phyloP scores from a whole-genome alignment of 257 asterid genomes.

The Lycium barbarum region DNA sequence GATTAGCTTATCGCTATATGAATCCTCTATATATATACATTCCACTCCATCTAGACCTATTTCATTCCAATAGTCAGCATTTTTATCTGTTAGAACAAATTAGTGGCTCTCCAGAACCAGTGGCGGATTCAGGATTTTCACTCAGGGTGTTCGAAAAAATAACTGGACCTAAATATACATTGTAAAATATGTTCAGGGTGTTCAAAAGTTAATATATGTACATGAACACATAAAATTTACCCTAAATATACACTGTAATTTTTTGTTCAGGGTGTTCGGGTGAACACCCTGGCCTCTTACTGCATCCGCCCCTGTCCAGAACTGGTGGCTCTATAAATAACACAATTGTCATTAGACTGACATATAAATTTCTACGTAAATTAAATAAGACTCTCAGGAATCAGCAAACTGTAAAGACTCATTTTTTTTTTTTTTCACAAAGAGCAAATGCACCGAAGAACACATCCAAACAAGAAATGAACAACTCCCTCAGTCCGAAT shows the following conservation, averaged over 20 bases:
- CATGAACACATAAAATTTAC: too few species aligned
- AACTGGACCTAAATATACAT: too few species aligned
- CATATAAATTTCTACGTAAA: background rate
- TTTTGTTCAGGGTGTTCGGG: too few species aligned
- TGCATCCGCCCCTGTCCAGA: too few species aligned
- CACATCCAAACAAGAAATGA: background rate
- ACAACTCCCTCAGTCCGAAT: background rate
- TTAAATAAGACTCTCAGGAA: background rate
- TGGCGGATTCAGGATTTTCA: too few species aligned
- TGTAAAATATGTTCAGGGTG: too few species aligned
- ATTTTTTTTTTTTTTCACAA: too few species aligned
- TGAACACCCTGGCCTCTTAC: too few species aligned
- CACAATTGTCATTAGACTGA: background rate
- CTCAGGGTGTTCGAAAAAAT: too few species aligned
- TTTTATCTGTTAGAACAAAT: background rate
- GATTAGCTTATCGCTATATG: background rate
- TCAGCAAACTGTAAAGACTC: background rate
- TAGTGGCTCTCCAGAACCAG: background rate
- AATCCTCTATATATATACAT: background rate
- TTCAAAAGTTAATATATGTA: too few species aligned
- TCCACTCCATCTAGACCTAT: background rate
- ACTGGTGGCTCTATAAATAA: background rate
- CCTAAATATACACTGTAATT: too few species aligned
- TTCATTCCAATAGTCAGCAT: slow-evolving; percentile 10
- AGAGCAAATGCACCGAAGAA: background rate